phyloP scores from a whole-genome alignment of 2,329 filamentous ascomycete species.

The Exophiala calicioides region DNA sequence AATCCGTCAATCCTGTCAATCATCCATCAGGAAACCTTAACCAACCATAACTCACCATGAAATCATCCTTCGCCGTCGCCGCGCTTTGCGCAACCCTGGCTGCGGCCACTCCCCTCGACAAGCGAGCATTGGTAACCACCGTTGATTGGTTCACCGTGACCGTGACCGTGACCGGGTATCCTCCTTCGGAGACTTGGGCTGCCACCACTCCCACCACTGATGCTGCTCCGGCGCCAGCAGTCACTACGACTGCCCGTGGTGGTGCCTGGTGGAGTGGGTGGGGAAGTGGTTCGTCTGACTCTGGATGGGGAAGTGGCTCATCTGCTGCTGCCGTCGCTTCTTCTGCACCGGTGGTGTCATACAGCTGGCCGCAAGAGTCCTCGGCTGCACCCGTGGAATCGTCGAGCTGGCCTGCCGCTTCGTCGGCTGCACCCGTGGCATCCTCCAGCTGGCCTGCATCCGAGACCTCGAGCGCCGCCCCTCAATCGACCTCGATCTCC shows the following conservation, averaged over 20 bases:
- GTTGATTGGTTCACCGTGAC: slow-evolving; percentile 37
- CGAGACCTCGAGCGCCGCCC: too few relatives aligned
- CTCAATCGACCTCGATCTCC: slow-evolving; percentile 18
- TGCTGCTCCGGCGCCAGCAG: slow-evolving; percentile 8
- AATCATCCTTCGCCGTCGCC: slow-evolving; percentile 34
- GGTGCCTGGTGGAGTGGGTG: not conserved
- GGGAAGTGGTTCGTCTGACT: not conserved
- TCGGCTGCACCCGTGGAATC: not conserved
- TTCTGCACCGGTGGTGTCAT: not conserved
- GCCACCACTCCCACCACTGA: slow-evolving; percentile 9
- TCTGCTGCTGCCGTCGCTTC: not conserved
- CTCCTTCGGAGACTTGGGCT: slow-evolving; percentile 21
- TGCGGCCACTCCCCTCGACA: slow-evolving; percentile 38
- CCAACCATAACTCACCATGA: slow-evolving; percentile 22
- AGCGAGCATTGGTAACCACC: slow-evolving; percentile 39
- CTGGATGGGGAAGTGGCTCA: not conserved
- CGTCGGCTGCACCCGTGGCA: slow-evolving; percentile 8
- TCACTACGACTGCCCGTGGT: slow-evolving; percentile 2
- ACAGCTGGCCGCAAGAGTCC: too few relatives aligned
- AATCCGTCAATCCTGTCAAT: slow-evolving; percentile 1
- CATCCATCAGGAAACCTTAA: slow-evolving; percentile 11
- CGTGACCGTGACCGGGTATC: slow-evolving; percentile 36
- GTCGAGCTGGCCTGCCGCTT: slow-evolving; percentile 9
- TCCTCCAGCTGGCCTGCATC: slow-evolving; percentile 2
- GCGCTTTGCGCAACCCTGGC: slow-evolving; percentile 41